phyloP scores from a whole-genome alignment of 495 filamentous ascomycete genomes.

The Trichoderma asperelloides region DNA sequence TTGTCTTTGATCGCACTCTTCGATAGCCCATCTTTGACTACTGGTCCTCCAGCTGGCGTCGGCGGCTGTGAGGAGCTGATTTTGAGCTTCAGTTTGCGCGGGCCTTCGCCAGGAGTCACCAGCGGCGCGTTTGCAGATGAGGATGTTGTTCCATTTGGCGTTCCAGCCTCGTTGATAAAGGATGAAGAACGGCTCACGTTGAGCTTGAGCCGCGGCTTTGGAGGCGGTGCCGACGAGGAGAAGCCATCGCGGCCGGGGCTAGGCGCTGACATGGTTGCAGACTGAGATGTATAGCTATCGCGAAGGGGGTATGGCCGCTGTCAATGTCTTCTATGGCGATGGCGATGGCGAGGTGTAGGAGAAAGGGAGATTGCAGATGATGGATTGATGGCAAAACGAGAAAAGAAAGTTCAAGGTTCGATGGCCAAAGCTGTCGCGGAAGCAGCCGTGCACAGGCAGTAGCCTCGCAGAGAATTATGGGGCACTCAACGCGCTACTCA shows the following conservation, averaged over 20 bases:
- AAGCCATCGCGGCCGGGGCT: background rate
- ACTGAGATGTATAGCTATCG: too few relatives aligned
- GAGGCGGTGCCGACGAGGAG: background rate
- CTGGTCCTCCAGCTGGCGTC: conserved; percentile 29
- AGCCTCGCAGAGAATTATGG: conserved; percentile 3
- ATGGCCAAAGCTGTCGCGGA: background rate
- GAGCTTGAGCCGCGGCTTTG: conserved; percentile 10
- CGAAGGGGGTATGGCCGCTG: background rate
- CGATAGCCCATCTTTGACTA: background rate
- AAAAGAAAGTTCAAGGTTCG: background rate
- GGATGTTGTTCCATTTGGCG: background rate
- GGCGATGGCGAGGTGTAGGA: background rate
- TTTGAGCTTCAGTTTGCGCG: conserved; percentile 47
- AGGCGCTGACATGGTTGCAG: background rate
- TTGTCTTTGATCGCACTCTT: background rate
- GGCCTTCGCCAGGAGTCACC: conserved; percentile 1
- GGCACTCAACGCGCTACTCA: background rate
- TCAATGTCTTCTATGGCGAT: background rate
- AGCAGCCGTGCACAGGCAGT: background rate
- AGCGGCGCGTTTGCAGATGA: background rate
- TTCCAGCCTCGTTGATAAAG: background rate
- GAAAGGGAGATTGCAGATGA: background rate
- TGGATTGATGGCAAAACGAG: background rate
- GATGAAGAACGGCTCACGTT: conserved; percentile 9
- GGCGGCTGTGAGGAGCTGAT: conserved; percentile 32